phyloP scores from a whole-genome alignment of 768 basidiomycete genomes.

The Suillus paluster region DNA sequence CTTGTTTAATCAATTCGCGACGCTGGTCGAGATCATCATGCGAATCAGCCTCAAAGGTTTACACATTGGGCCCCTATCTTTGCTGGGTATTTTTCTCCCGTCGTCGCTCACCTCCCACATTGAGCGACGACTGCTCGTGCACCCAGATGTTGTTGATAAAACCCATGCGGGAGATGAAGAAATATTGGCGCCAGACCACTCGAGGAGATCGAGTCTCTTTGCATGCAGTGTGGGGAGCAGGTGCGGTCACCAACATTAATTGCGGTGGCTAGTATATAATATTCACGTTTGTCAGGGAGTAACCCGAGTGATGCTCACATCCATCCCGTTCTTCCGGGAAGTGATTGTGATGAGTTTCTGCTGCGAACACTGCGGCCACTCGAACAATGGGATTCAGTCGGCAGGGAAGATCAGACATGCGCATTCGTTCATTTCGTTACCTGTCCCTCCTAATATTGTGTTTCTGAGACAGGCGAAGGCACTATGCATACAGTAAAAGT shows the following conservation, averaged over 20 bases:
- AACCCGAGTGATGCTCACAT: conserved; percentile 88
- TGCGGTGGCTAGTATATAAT: conserved; percentile 5
- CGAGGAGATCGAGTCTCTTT: conserved; percentile 87
- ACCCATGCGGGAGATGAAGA: conserved; percentile 45
- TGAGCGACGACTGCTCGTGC: no score
- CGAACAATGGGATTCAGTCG: conserved; percentile 94
- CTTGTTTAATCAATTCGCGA: no score
- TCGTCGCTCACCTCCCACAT: no score
- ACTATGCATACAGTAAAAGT: conserved; percentile 80
- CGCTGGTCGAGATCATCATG: no score
- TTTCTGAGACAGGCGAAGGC: conserved; percentile 68
- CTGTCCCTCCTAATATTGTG: not conserved
- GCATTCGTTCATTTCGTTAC: conserved; percentile 27
- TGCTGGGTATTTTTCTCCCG: no score
- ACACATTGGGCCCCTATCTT: no score
- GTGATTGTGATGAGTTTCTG: conserved; percentile 96
- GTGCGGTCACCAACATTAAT: conserved; percentile 45
- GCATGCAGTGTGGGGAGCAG: conserved; percentile 93
- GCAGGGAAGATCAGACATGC: conserved; percentile 85
- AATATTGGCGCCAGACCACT: conserved; percentile 54
- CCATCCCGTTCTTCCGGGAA: conserved; percentile 94
- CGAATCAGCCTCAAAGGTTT: no score
- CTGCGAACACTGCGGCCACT: conserved; percentile 88
- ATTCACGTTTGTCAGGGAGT: conserved; percentile 60
- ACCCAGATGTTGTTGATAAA: conserved; percentile 55